Evolutionary conservation across 768 basidiomycete species (phyloP).

Genomic region (Trametes cubensis): DNA sequence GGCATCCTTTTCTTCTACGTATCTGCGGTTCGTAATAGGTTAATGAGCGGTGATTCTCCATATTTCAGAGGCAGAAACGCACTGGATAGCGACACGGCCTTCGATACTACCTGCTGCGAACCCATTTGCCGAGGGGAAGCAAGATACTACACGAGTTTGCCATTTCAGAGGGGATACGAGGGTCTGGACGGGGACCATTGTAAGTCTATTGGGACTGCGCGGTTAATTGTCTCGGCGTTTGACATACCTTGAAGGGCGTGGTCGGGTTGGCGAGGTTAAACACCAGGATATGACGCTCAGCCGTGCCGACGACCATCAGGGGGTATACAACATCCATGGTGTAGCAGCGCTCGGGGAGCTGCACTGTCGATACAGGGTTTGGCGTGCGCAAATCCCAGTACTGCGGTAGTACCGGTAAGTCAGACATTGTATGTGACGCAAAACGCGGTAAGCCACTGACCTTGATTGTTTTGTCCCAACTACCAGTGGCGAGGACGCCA

Average conservation of each 20-base stretch:
- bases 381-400: conserved; percentile 90
- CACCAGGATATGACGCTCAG: conserved; percentile 89
- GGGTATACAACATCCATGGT: conserved; percentile 81
- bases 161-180: conserved; percentile 88
- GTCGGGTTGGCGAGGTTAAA: conserved; percentile 85
- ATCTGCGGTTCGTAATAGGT: conserved; percentile 46
- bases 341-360: conserved; percentile 90
- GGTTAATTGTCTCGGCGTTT: too few species aligned
- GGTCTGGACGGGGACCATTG: conserved; percentile 47
- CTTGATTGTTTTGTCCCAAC: conserved; percentile 98
- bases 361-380: conserved; percentile 76
- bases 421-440: background rate
- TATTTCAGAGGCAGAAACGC: conserved; percentile 46
- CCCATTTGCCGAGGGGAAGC: conserved; percentile 76
- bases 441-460: conserved; percentile 42
- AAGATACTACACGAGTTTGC: conserved; percentile 88
- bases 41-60: background rate
- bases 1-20: conserved; percentile 82
- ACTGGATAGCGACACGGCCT: conserved; percentile 96
- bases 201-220: background rate
- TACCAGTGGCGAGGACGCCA: conserved; percentile 86
- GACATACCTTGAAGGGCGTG: conserved; percentile 68
- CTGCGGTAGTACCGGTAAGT: conserved; percentile 40
- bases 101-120: conserved; percentile 88
- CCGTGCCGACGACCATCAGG: conserved; percentile 90